phyloP scores from a whole-genome alignment of 192 early-diverging fungal species.

The Ambispora gerdemannii region DNA sequence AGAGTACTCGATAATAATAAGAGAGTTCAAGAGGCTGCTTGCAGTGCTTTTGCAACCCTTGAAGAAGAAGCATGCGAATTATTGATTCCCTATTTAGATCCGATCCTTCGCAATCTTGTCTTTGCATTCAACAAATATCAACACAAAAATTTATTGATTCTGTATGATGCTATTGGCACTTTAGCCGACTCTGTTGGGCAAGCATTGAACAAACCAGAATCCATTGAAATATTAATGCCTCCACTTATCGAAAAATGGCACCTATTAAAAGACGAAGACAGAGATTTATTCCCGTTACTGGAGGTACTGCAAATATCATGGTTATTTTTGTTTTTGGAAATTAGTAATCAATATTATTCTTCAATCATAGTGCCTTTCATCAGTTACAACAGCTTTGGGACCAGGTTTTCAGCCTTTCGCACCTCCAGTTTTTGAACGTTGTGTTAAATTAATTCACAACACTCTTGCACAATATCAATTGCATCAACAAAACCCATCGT shows the following conservation, averaged over 20 bases:
- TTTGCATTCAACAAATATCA: slow-evolving; percentile 89
- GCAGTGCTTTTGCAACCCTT: slow-evolving; percentile 92
- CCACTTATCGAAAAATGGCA: slow-evolving; percentile 87
- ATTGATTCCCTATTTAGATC: slow-evolving; percentile 84
- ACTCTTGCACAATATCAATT: slow-evolving; percentile 70
- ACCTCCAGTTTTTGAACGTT: slow-evolving; percentile 80
- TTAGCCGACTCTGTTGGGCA: slow-evolving; percentile 87
- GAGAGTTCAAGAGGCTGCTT: slow-evolving; percentile 96
- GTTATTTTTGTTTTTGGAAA: not conserved
- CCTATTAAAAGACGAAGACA: slow-evolving; percentile 74
- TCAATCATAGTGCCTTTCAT: slow-evolving; percentile 68
- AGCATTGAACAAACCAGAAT: slow-evolving; percentile 77
- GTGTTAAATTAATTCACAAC: slow-evolving; percentile 80
- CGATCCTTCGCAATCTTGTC: slow-evolving; percentile 79
- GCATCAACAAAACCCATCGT: slow-evolving; percentile 43
- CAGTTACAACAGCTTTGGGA: slow-evolving; percentile 83
- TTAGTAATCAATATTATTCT: not conserved
- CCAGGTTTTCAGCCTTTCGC: slow-evolving; percentile 84
- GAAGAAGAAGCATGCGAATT: slow-evolving; percentile 86
- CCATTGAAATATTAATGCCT: slow-evolving; percentile 82
- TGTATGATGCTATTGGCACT: slow-evolving; percentile 98
- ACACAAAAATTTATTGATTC: slow-evolving; percentile 90
- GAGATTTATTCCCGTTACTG: slow-evolving; percentile 87
- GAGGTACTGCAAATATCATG: slow-evolving; percentile 53
- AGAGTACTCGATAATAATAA: slow-evolving; percentile 95